Evolutionary conservation across 2,329 filamentous ascomycete genomes (phyloP), one percentile per base, ranked within the genome.

Genomic region (Coniochaeta sp.): DNA sequence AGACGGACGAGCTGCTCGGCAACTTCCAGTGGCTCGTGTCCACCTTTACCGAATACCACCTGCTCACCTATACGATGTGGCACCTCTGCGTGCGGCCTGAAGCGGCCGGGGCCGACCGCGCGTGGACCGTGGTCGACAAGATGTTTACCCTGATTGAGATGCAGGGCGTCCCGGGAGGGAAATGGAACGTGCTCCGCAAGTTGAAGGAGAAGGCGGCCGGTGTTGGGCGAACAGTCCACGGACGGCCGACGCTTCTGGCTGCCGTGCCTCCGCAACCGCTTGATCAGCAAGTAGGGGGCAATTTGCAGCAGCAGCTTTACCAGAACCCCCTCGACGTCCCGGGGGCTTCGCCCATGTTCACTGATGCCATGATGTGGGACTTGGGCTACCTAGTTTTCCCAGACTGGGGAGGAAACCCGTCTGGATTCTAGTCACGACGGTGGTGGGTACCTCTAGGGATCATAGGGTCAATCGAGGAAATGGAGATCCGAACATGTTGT

Each of bases 21-120:
- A 59, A 60, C n/a, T 62, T 58, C 26, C 22, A 50, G 6, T 63
- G 61, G 60, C 30, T 36, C 16, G 36, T 19, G 26, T 57, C 47
- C 32, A 44, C 58, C 3, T 64, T 47, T n/a, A 57, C 62, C 14
- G 60, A 64, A 47, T 63, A 63, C 52, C 58, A 63, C 38, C 34
- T 63, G 28, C 47, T 55, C 14, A 55, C 63, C 44, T 64, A 64
- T 30, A 52, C 62, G n/a, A 47, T 64, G 32, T 60, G 60, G 62
- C 58, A 64, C 44, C 42, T 64, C 16, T 64, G 63, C 40, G 44
- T 62, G 16, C 40, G 54, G 38, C 63, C 63, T 10, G 52, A 58
- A 6, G 58, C 60, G 4, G 56, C 59, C 6, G 40, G 38, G 4
- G 57, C 57, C 17, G 47, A 55, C 14, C 3, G 58, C 6, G 58